A percentile compares a stretch with the other conserved stretches of the same genome.
phyloP scores from a whole-genome alignment of 495 filamentous ascomycete species.

The Hypoxylon crocopeplum region DNA sequence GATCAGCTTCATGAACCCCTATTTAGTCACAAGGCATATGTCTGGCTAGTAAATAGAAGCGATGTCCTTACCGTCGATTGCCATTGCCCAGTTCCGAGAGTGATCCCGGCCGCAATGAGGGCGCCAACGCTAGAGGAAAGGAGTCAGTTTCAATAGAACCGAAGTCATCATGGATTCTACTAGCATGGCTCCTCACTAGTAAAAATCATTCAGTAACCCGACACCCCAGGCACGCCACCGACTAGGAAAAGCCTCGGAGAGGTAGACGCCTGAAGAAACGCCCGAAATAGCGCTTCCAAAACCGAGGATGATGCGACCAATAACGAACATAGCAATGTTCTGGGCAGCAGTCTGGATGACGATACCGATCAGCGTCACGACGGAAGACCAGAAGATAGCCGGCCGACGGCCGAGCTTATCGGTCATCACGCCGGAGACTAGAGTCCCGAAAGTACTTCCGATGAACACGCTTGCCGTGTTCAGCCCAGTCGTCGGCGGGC shows the following conservation, averaged over 20 bases:
- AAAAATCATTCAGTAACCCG: conserved; percentile 57
- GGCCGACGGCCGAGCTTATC: conserved; percentile 55
- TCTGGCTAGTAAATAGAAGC: conserved; percentile 2
- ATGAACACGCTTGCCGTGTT: conserved; percentile 58
- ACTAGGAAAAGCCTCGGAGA: conserved; percentile 53
- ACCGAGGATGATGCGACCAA: conserved; percentile 52
- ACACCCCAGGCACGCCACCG: conserved; percentile 56
- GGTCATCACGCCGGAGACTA: conserved; percentile 45
- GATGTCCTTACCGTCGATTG: conserved; percentile 43
- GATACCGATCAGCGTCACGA: conserved; percentile 53
- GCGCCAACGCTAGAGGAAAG: conserved; percentile 43
- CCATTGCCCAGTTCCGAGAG: conserved; percentile 58
- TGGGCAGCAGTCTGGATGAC: conserved; percentile 57
- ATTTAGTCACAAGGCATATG: not conserved
- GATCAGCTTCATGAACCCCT: conserved; percentile 1
- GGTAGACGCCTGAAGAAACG: conserved; percentile 49
- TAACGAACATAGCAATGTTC: conserved; percentile 56
- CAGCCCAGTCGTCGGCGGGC: conserved; percentile 49
- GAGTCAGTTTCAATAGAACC: not conserved
- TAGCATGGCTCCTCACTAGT: conserved; percentile 55
- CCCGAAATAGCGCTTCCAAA: conserved; percentile 50
- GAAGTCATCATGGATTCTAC: not conserved
- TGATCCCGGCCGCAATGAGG: conserved; percentile 58
- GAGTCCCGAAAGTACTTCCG: conserved; percentile 48
- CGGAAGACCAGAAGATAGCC: conserved; percentile 53